Conservation (phyloP, 345 rosid genomes). For the Salix brachista region DNA sequence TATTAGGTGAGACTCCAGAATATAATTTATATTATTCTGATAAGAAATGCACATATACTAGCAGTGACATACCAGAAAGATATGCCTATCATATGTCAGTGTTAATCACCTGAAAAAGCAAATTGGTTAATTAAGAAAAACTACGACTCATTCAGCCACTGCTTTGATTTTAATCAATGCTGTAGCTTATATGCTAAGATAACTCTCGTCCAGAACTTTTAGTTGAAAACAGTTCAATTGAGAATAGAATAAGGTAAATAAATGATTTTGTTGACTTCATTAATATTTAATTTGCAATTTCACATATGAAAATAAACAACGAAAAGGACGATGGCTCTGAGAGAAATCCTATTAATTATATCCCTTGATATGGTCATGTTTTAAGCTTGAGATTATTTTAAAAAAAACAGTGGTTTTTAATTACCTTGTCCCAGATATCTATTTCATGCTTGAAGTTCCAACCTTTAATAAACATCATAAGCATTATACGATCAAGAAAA, state of each 20-base stretch:
- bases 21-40: too few species aligned
- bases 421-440: neutral
- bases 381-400: neutral
- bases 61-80: constrained; percentile 23
- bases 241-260: neutral
- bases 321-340: neutral
- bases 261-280: constrained; percentile 2
- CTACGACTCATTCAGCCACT: neutral
- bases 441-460: neutral
- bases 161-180: neutral
- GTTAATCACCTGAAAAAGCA: constrained; percentile 17
- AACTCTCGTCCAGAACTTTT: neutral
- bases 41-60: neutral
- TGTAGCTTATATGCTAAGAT: neutral
- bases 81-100: constrained; percentile 15
- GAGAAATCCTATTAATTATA: neutral
- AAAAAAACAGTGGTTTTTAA: neutral
- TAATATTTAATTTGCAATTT: neutral
- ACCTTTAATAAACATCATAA: neutral
- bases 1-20: too few species aligned
- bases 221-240: neutral
- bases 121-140: constrained; percentile 12
- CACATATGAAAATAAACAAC: neutral
- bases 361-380: neutral
- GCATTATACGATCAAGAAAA: neutral